These are phyloP conservation scores for Entonaema liquescens DNA, from an alignment of 495 filamentous ascomycete genomes.

Conservation along the genomic window DNA sequence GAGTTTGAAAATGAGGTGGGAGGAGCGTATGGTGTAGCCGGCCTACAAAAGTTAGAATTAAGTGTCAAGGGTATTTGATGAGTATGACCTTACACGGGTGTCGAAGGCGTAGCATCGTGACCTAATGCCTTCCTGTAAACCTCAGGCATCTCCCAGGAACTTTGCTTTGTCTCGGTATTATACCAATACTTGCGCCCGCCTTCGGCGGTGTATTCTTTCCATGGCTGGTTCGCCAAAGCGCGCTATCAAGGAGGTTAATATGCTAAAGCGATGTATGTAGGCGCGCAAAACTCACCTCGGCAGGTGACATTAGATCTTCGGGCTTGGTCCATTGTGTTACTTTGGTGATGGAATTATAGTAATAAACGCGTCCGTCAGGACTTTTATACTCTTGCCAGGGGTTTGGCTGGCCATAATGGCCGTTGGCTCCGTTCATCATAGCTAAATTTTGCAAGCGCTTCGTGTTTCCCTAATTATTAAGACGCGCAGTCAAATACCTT, in stretches of 20 bases:
- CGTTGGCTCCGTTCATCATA: conserved; percentile 72
- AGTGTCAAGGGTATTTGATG: conserved; percentile 14
- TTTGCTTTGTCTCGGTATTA: conserved; percentile 89
- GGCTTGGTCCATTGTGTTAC: conserved; percentile 95
- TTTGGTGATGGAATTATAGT: conserved; percentile 87
- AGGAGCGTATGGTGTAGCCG: conserved; percentile 72
- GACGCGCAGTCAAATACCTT: neutral
- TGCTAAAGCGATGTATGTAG: neutral
- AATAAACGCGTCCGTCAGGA: conserved; percentile 88
- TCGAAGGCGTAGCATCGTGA: conserved; percentile 55
- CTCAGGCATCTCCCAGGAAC: conserved; percentile 94
- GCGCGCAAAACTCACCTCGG: conserved; percentile 70
- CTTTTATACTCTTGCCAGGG: conserved; percentile 87
- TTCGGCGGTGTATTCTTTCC: conserved; percentile 90
- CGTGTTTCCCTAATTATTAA: conserved; percentile 2
- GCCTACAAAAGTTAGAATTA: conserved; percentile 45
- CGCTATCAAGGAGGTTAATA: conserved; percentile 59
- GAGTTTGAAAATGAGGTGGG: conserved; percentile 59
- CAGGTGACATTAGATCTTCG: conserved; percentile 83
- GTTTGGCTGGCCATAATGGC: conserved; percentile 59
- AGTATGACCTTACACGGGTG: conserved; percentile 68
- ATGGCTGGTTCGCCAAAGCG: conserved; percentile 82
- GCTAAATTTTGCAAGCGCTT: conserved; percentile 24
- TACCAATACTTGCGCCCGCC: conserved; percentile 94
- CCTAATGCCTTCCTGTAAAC: conserved; percentile 77